Evolutionary conservation across 2,329 filamentous ascomycete species (phyloP).

Genomic region (Phialemoniopsis sp.): DNA sequence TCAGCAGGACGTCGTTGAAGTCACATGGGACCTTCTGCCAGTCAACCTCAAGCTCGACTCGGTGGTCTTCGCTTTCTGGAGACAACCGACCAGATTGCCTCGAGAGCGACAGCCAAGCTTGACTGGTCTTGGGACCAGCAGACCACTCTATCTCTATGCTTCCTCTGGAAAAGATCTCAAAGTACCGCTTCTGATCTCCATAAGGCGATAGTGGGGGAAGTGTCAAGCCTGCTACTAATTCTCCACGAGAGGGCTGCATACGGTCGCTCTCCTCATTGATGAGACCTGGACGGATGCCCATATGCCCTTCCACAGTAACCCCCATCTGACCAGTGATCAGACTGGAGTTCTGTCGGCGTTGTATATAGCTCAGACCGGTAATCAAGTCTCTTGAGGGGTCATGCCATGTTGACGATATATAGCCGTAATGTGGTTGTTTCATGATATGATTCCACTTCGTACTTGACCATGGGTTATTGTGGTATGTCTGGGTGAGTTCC

Average conservation of each 20-base stretch:
- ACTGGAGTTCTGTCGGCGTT: conserved; percentile 40
- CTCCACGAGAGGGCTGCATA: conserved; percentile 33
- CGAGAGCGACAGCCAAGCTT: conserved; percentile 37
- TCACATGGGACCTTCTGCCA: conserved; percentile 33
- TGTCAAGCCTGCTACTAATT: conserved; percentile 18
- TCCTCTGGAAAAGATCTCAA: conserved; percentile 38
- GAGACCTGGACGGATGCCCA: conserved; percentile 23
- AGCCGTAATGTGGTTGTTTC: conserved; percentile 43
- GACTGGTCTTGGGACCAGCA: conserved; percentile 44
- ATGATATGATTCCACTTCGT: conserved; percentile 56
- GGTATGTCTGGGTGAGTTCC: conserved; percentile 43
- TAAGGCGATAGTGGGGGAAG: conserved; percentile 9
- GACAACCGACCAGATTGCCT: conserved; percentile 29
- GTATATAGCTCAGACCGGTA: conserved; percentile 47
- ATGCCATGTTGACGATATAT: conserved; percentile 52
- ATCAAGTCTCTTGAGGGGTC: conserved; percentile 52
- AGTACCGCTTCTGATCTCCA: conserved; percentile 23
- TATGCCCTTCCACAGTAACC: conserved; percentile 43
- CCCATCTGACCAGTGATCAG: conserved; percentile 50
- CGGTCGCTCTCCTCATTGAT: conserved; percentile 51
- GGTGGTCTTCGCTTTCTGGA: conserved; percentile 32
- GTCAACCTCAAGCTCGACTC: conserved; percentile 40
- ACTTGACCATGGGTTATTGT: conserved; percentile 31
- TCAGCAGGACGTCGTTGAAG: conserved; percentile 17
- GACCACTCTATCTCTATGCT: conserved; percentile 28